Conservation (phyloP, 2,329 filamentous ascomycete species). For the Helicocarpus griseus region DNA sequence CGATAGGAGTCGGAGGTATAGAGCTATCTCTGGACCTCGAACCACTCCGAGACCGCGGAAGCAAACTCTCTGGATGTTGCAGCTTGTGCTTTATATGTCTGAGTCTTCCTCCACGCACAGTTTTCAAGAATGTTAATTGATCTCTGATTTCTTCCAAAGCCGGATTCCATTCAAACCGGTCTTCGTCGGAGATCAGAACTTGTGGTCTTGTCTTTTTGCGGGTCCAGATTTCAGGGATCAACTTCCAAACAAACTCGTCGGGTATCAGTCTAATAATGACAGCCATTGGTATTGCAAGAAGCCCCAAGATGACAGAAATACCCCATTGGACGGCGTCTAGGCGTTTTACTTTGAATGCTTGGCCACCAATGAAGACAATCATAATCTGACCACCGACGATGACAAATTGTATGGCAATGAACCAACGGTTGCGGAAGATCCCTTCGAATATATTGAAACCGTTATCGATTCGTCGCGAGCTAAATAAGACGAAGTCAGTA, state of each 20-base stretch:
- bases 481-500: slow-evolving; percentile 5
- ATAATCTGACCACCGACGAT: slow-evolving; percentile 62
- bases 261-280: slow-evolving; percentile 52
- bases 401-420: slow-evolving; percentile 53
- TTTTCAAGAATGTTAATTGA: slow-evolving; percentile 55
- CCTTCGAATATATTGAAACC: slow-evolving; percentile 37
- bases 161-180: slow-evolving; percentile 48
- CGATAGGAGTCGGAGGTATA: slow-evolving; percentile 45
- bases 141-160: slow-evolving; percentile 54
- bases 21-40: slow-evolving; percentile 34
- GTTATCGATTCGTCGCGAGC: slow-evolving; percentile 35
- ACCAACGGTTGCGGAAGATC: slow-evolving; percentile 34
- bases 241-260: slow-evolving; percentile 42
- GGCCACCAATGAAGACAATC: slow-evolving; percentile 61
- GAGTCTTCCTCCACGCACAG: slow-evolving; percentile 53
- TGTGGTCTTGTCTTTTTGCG: slow-evolving; percentile 31
- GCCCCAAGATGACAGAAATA: slow-evolving; percentile 58
- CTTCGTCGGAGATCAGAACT: slow-evolving; percentile 37
- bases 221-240: slow-evolving; percentile 32
- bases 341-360: slow-evolving; percentile 53
- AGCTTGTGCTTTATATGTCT: slow-evolving; percentile 52
- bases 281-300: slow-evolving; percentile 57
- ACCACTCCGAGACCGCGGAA: slow-evolving; percentile 35
- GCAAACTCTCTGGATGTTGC: slow-evolving; percentile 43
- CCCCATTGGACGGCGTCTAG: slow-evolving; percentile 60